Percentiles rank a stretch among this genome's conserved stretches.
phyloP scores from a whole-genome alignment of 805 yeast species.

The Metschnikowia vanudenii region DNA sequence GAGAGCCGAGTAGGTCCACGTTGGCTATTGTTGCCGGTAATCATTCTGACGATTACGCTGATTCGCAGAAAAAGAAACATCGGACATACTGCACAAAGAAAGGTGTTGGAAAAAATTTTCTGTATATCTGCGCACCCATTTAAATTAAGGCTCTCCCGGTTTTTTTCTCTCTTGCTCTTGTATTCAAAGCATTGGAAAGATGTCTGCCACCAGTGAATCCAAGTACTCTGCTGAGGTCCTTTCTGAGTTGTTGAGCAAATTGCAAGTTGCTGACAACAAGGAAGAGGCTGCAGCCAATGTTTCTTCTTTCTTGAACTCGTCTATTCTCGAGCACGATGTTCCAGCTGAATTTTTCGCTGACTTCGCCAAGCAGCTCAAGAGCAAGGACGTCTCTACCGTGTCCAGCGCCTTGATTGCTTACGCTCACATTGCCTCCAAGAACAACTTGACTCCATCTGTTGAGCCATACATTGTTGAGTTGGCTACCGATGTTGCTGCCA shows the following conservation, averaged over 20 bases:
- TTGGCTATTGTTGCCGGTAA: constrained; percentile 2
- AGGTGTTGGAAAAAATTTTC: constrained; percentile 16
- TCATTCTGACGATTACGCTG: constrained; percentile 18
- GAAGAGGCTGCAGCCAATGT: constrained; percentile 85
- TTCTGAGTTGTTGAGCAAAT: constrained; percentile 88
- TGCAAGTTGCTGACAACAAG: constrained; percentile 89
- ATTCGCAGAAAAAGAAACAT: constrained; percentile 15
- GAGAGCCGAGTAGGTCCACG: neutral
- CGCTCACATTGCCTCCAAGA: constrained; percentile 76
- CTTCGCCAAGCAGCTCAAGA: constrained; percentile 70
- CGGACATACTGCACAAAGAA: constrained; percentile 15
- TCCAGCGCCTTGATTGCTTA: constrained; percentile 83
- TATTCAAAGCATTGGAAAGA: constrained; percentile 29
- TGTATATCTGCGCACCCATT: constrained; percentile 18
- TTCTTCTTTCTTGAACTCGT: constrained; percentile 91
- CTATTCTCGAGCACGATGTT: constrained; percentile 97
- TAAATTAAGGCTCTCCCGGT: constrained; percentile 12
- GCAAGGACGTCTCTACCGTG: constrained; percentile 64
- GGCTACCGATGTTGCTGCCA: constrained; percentile 65
- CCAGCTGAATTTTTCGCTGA: constrained; percentile 84
- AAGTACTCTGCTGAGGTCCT: constrained; percentile 75
- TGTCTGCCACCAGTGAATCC: constrained; percentile 58
- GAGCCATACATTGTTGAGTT: constrained; percentile 92
- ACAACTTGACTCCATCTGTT: constrained; percentile 82
- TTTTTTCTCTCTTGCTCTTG: constrained; percentile 14